phyloP scores from a whole-genome alignment of 2,329 filamentous ascomycete species.

The Fusarium miscanthi region DNA sequence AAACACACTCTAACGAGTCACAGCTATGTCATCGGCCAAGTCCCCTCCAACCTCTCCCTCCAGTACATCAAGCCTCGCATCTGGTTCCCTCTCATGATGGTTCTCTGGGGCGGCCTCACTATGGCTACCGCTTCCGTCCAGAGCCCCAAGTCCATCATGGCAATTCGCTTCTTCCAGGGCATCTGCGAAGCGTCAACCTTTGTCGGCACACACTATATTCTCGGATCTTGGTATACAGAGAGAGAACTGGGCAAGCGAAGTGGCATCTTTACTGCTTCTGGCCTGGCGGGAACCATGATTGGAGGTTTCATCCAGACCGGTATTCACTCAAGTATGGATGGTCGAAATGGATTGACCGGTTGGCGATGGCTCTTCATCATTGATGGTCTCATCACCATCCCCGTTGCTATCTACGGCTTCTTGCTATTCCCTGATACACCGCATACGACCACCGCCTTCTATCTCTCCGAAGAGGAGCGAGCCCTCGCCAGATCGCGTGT shows the following conservation, averaged over 20 bases:
- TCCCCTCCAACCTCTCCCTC: conserved; percentile 70
- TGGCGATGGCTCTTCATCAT: conserved; percentile 80
- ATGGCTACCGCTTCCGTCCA: conserved; percentile 62
- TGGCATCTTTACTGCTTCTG: conserved; percentile 71
- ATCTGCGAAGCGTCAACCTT: conserved; percentile 54
- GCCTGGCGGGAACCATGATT: conserved; percentile 64
- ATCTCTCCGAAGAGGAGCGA: conserved; percentile 59
- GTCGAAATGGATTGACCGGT: conserved; percentile 66
- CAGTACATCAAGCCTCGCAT: conserved; percentile 72
- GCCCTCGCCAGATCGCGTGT: conserved; percentile 57
- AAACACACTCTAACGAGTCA: neutral
- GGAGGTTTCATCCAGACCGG: conserved; percentile 70
- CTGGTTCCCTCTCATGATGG: conserved; percentile 72
- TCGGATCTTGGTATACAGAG: conserved; percentile 68
- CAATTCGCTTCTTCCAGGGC: conserved; percentile 54
- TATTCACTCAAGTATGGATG: conserved; percentile 61
- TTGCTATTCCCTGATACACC: conserved; percentile 56
- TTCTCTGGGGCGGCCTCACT: conserved; percentile 72
- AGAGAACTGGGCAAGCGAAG: conserved; percentile 71
- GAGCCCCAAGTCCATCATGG: conserved; percentile 52
- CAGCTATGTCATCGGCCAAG: conserved; percentile 65
- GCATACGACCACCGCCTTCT: conserved; percentile 58
- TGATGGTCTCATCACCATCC: conserved; percentile 65
- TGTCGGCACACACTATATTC: conserved; percentile 56
- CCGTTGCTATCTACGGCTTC: conserved; percentile 51